A percentile compares a stretch with the other conserved stretches of the same genome.
Evolutionary conservation across 305 asterid species (phyloP).

Genomic region (Fraxinus ornus): DNA sequence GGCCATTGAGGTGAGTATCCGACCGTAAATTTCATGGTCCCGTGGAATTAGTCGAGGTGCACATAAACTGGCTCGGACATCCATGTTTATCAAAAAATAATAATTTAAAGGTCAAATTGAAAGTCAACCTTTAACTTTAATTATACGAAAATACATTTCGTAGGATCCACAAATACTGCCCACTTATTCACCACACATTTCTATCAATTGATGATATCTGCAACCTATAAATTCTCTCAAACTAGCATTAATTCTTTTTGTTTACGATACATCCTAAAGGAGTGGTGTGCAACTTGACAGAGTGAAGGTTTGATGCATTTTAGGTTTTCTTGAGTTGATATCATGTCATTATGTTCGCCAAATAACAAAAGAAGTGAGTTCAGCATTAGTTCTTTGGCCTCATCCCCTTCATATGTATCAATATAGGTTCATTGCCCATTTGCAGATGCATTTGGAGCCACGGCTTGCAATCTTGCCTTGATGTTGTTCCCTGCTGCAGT

Average conservation of each 20-base stretch:
- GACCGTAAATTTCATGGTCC: too few relatives aligned
- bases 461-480: neutral
- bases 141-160: too few relatives aligned
- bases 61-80: too few relatives aligned
- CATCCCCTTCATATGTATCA: neutral
- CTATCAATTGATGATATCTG: too few relatives aligned
- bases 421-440: neutral
- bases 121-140: too few relatives aligned
- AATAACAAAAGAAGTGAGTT: neutral
- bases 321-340: neutral
- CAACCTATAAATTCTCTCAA: neutral
- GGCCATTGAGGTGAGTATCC: too few relatives aligned
- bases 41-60: too few relatives aligned
- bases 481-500: neutral
- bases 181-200: too few relatives aligned
- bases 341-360: neutral
- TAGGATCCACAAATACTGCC: too few relatives aligned
- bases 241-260: neutral
- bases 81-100: too few relatives aligned
- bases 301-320: neutral
- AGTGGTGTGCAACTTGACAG: neutral
- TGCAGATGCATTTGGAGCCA: neutral
- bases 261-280: neutral
- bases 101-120: too few relatives aligned
- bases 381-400: neutral